A percentile compares a stretch with the other conserved stretches of the same genome.
Conservation (phyloP, 2,329 filamentous ascomycete species). For the Fusarium austroafricanum region DNA sequence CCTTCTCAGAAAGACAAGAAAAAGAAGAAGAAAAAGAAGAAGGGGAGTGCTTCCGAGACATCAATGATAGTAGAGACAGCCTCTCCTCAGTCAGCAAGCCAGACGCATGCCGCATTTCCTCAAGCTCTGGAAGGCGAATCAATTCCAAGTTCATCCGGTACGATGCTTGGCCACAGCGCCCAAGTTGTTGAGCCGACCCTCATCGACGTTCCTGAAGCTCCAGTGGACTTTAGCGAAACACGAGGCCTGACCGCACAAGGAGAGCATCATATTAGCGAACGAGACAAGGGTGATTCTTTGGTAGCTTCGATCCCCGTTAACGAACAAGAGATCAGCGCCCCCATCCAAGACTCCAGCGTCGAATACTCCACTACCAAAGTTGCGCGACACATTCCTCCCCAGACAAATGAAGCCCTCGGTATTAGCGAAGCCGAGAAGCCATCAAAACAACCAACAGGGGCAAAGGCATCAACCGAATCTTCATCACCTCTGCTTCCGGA, state of each 20-base stretch:
- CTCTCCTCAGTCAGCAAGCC: neutral
- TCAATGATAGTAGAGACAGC: neutral
- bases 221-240: neutral
- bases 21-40: slow-evolving; percentile 29
- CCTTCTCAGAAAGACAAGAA: slow-evolving; percentile 38
- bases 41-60: slow-evolving; percentile 21
- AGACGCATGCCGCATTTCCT: neutral
- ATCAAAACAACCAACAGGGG: neutral
- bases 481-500: neutral
- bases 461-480: neutral
- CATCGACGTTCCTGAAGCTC: neutral
- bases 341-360: too few relatives aligned
- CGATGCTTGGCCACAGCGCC: neutral
- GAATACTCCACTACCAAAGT: neutral
- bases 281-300: neutral
- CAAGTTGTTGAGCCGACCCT: neutral
- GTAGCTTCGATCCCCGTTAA: neutral
- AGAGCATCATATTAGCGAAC: neutral
- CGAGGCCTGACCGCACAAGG: neutral
- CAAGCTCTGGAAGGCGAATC: neutral
- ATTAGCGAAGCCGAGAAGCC: neutral
- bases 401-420: neutral
- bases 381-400: neutral
- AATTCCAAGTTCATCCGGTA: neutral
- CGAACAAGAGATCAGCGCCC: neutral